These are phyloP conservation scores for Sporothrix brasiliensis DNA, from an alignment of 2,329 filamentous ascomycete species.

Conservation along the genomic window DNA sequence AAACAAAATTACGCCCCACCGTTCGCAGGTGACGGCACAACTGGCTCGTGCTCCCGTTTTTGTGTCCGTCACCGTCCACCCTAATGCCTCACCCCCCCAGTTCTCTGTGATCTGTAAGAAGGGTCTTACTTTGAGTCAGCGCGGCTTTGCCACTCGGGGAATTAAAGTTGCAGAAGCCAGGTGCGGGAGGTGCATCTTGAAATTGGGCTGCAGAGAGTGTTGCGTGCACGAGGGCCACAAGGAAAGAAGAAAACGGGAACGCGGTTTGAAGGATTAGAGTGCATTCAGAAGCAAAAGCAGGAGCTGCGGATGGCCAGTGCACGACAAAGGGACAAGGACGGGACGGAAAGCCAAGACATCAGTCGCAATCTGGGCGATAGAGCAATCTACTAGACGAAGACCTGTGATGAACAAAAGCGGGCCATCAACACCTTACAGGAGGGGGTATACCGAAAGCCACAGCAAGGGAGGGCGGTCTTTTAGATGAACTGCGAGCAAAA, in stretches of 20 bases:
- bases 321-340: not conserved
- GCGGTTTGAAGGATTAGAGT: not conserved
- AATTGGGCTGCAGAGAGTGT: conserved; percentile 1
- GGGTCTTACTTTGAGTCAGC: conserved; percentile 26
- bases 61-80: no score
- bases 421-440: not conserved
- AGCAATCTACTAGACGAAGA: conserved; percentile 3
- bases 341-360: conserved; percentile 16
- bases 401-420: conserved; percentile 25
- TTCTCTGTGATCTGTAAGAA: conserved; percentile 22
- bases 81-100: no score
- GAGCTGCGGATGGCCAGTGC: not conserved
- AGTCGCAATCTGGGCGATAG: conserved; percentile 9
- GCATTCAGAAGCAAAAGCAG: not conserved
- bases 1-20: not conserved
- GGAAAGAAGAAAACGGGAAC: not conserved
- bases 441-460: conserved; percentile 19
- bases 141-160: not conserved
- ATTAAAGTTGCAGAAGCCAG: not conserved
- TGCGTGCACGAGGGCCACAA: not conserved
- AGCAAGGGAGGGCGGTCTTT: conserved; percentile 4
- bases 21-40: not conserved
- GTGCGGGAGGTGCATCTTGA: not conserved
- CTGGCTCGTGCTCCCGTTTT: not conserved
- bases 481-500: not conserved